A percentile compares a stretch with the other conserved stretches of the same genome.
These are phyloP conservation scores for Lentinula sp. DNA, from an alignment of 768 basidiomycete genomes.

Conservation along the genomic window DNA sequence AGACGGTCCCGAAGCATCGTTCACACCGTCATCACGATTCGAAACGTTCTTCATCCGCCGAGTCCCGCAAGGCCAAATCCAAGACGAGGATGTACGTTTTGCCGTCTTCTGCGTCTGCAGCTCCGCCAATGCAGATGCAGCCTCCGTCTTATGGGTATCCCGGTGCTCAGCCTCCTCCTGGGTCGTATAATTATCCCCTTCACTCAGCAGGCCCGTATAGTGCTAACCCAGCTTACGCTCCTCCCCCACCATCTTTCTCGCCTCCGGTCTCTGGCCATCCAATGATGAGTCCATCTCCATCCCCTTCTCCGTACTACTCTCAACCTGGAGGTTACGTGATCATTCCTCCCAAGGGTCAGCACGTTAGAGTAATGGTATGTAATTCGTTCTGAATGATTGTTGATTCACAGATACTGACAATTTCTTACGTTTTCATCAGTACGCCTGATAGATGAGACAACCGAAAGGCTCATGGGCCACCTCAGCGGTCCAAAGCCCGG, in stretches of 20 bases:
- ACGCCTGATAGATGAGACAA: neutral
- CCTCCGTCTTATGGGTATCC: neutral
- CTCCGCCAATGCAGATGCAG: neutral
- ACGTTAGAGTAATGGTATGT: slow-evolving; percentile 2
- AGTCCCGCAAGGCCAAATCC: neutral
- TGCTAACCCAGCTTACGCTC: neutral
- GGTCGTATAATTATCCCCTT: neutral
- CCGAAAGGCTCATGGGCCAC: neutral
- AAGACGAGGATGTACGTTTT: neutral
- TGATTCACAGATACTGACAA: neutral
- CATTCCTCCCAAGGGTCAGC: neutral
- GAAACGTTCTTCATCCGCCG: neutral
- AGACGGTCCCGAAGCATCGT: neutral
- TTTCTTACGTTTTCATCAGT: neutral
- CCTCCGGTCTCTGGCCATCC: neutral
- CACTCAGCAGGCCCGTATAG: neutral
- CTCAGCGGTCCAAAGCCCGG: neutral
- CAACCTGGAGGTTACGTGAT: neutral
- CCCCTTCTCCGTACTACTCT: neutral
- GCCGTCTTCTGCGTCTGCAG: neutral
- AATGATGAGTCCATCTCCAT: neutral
- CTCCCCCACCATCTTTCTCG: neutral
- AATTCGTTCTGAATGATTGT: neutral
- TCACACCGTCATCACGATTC: slow-evolving; percentile 2
- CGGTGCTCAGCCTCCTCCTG: neutral